These are phyloP conservation scores for Pezicula rhizophila DNA, from an alignment of 2,329 filamentous ascomycete species.

Conservation along the genomic window DNA sequence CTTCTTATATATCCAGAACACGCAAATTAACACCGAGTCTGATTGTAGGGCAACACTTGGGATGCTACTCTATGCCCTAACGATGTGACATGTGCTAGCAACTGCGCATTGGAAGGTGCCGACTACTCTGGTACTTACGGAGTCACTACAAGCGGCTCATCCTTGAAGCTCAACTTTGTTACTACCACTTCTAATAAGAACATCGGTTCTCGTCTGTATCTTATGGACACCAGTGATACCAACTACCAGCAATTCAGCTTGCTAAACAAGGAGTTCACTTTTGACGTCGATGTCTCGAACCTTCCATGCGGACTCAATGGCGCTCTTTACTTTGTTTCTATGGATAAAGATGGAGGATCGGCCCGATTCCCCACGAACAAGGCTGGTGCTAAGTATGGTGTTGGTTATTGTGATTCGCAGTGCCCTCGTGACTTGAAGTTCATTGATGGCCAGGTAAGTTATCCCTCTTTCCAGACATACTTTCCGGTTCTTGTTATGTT, in stretches of 20 bases:
- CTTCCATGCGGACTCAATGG: slow-evolving; percentile 67
- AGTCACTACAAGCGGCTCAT: slow-evolving; percentile 44
- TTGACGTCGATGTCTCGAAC: slow-evolving; percentile 65
- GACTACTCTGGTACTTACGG: slow-evolving; percentile 48
- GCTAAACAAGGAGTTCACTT: slow-evolving; percentile 63
- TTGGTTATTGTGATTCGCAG: slow-evolving; percentile 59
- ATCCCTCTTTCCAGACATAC: slow-evolving; percentile 28
- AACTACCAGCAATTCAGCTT: slow-evolving; percentile 62
- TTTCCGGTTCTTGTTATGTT: slow-evolving; percentile 1
- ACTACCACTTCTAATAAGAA: too few relatives aligned
- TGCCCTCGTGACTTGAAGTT: slow-evolving; percentile 48
- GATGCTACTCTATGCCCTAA: slow-evolving; percentile 36
- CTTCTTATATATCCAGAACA: too few relatives aligned
- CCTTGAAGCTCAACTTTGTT: slow-evolving; percentile 51
- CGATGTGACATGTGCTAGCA: slow-evolving; percentile 37
- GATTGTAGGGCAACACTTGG: slow-evolving; percentile 33
- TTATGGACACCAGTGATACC: slow-evolving; percentile 50
- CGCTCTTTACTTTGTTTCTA: slow-evolving; percentile 60
- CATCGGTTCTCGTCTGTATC: slow-evolving; percentile 53
- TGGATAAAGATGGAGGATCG: slow-evolving; percentile 56
- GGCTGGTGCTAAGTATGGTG: slow-evolving; percentile 54
- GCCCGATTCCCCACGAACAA: slow-evolving; percentile 43
- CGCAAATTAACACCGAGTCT: too few relatives aligned
- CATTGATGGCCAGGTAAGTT: slow-evolving; percentile 41
- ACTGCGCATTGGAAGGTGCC: slow-evolving; percentile 49